A percentile compares a stretch with the other conserved stretches of the same genome.
These are phyloP conservation scores for Eimeria falciformis DNA, from an alignment of 169 alveolate genomes.

Conservation along the genomic window DNA sequence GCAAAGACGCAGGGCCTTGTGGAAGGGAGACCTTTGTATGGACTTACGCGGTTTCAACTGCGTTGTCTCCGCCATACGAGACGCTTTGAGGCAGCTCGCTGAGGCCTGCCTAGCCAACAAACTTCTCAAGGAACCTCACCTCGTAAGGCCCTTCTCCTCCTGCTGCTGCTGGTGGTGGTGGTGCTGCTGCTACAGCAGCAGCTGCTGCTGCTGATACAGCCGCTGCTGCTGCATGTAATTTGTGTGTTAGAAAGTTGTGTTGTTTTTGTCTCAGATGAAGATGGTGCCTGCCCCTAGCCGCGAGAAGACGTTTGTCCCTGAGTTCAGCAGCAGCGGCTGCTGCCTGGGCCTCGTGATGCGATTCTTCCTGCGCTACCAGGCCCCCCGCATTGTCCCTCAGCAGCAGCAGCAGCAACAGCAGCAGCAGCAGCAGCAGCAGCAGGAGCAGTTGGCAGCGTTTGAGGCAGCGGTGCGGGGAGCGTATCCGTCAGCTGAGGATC, in stretches of 20 bases:
- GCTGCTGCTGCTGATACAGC: slow-evolving; percentile 1
- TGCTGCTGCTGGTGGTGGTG: background rate
- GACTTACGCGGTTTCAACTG: background rate
- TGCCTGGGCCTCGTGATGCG: background rate
- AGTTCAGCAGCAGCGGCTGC: background rate
- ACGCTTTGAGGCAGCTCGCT: background rate
- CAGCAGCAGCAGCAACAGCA: no score
- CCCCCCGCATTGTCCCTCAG: background rate
- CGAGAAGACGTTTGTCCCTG: background rate
- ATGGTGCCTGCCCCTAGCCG: slow-evolving; percentile 16
- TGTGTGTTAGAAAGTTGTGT: background rate
- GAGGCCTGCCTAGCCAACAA: background rate
- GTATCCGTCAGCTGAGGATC: slow-evolving; percentile 2
- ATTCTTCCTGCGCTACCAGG: background rate
- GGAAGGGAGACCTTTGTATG: background rate
- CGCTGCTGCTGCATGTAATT: slow-evolving; percentile 2
- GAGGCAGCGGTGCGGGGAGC: background rate
- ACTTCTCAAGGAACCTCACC: background rate
- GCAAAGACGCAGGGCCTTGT: background rate
- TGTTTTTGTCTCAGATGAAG: background rate
- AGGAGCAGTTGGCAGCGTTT: background rate
- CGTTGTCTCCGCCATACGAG: background rate
- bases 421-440: no score
- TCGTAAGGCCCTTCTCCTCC: slow-evolving; percentile 16
- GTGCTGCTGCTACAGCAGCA: background rate